Conservation (phyloP, 2,329 filamentous ascomycete genomes). For the Escovopsis weberi region DNA sequence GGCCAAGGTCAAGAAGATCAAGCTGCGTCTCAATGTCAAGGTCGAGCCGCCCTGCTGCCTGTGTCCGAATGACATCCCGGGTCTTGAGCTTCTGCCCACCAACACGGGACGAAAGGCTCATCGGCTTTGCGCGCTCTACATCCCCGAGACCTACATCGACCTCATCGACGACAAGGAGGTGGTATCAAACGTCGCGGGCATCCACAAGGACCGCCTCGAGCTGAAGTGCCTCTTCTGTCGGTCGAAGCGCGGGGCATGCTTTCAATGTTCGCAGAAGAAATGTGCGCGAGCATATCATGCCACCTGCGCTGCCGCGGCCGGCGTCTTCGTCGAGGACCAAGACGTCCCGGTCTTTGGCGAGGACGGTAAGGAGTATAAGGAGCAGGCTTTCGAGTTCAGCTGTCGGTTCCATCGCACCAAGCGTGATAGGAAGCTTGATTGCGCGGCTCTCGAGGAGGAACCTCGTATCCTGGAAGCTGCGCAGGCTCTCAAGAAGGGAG, state of each 20-base stretch:
- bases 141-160: constrained; percentile 81
- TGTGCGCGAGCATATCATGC: constrained; percentile 89
- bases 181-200: constrained; percentile 63
- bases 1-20: constrained; percentile 62
- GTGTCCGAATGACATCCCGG: constrained; percentile 79
- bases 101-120: constrained; percentile 82
- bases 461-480: constrained; percentile 55
- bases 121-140: constrained; percentile 76
- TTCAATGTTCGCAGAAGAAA: constrained; percentile 92
- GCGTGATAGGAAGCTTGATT: constrained; percentile 61
- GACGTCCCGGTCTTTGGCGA: constrained; percentile 77
- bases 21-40: constrained; percentile 57
- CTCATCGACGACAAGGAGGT: constrained; percentile 55
- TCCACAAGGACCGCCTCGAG: constrained; percentile 75
- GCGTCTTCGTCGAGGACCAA: constrained; percentile 80
- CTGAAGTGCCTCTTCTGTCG: constrained; percentile 93
- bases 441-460: constrained; percentile 55
- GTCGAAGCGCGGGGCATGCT: constrained; percentile 87
- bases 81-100: constrained; percentile 69
- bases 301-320: constrained; percentile 82
- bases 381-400: constrained; percentile 82
- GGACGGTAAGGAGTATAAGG: constrained; percentile 82
- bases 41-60: constrained; percentile 73
- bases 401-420: constrained; percentile 90
- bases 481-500: constrained; percentile 50